These are phyloP conservation scores for Cyberlindnera samutprakarnensis DNA, from an alignment of 805 yeast genomes.

Conservation along the genomic window DNA sequence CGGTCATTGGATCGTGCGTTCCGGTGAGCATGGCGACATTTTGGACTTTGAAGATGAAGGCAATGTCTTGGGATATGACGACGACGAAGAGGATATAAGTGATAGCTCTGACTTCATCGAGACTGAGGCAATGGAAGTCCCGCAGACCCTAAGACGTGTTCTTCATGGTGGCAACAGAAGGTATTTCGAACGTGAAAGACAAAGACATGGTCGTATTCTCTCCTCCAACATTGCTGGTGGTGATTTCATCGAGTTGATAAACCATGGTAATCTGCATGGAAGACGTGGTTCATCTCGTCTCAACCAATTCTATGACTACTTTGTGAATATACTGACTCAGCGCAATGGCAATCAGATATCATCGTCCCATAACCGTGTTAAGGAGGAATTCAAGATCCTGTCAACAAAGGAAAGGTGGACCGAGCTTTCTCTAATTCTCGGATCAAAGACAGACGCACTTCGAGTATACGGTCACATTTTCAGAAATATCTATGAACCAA, in stretches of 20 bases:
- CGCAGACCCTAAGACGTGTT: too few relatives aligned
- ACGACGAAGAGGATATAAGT: constrained; percentile 17
- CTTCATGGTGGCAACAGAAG: too few relatives aligned
- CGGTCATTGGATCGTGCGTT: constrained; percentile 3
- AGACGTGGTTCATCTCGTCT: background rate
- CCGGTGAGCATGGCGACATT: too few relatives aligned
- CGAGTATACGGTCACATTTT: constrained; percentile 36
- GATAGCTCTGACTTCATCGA: constrained; percentile 8
- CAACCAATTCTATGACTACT: constrained; percentile 6
- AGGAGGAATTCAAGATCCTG: constrained; percentile 9
- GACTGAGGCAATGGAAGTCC: too few relatives aligned
- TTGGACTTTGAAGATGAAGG: constrained; percentile 12
- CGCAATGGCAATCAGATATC: too few relatives aligned
- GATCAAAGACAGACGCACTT: constrained; percentile 31
- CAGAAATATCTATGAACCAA: constrained; percentile 40
- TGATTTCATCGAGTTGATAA: constrained; percentile 1
- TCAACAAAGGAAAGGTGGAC: constrained; percentile 67
- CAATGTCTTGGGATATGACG: constrained; percentile 6
- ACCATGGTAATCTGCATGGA: background rate
- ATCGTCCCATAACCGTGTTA: too few relatives aligned
- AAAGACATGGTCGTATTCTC: constrained; percentile 13
- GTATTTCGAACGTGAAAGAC: too few relatives aligned
- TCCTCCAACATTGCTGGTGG: background rate
- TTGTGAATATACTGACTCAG: constrained; percentile 2
- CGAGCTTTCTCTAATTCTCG: constrained; percentile 45